These are phyloP conservation scores for Stephania japonica DNA, from an alignment of 164 flowering plant species.

Conservation along the genomic window DNA sequence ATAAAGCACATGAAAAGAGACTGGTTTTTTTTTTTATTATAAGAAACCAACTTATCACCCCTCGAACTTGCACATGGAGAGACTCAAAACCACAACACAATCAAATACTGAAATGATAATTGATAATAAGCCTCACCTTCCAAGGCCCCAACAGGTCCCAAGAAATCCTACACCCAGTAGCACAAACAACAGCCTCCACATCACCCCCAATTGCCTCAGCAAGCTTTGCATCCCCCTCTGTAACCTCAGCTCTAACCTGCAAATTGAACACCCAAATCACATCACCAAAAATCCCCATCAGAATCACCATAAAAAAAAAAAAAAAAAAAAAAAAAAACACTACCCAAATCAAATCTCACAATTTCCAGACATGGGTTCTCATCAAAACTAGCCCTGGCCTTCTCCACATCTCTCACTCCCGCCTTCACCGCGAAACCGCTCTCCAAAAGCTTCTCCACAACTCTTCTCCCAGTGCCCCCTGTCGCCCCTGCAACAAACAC, in stretches of 20 bases:
- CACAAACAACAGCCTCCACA: constrained; percentile 86
- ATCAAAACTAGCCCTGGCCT: constrained; percentile 47
- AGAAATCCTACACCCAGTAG: constrained; percentile 70
- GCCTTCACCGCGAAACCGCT: constrained; percentile 86
- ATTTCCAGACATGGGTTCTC: constrained; percentile 52
- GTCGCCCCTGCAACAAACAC: constrained; percentile 95
- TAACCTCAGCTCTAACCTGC: constrained; percentile 91
- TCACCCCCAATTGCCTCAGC: constrained; percentile 83
- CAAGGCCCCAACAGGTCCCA: constrained; percentile 82
- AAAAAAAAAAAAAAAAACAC: neutral
- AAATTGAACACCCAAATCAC: constrained; percentile 2
- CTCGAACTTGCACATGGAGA: too few species aligned
- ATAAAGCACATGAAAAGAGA: too few species aligned
- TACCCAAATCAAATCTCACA: constrained; percentile 31
- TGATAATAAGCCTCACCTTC: constrained; percentile 46
- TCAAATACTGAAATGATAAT: too few species aligned
- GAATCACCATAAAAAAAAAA: neutral
- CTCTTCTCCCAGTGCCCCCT: constrained; percentile 84
- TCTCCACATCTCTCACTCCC: constrained; percentile 73
- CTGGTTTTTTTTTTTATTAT: too few species aligned
- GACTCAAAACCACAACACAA: too few species aligned
- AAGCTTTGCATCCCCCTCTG: constrained; percentile 67
- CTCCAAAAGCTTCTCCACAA: constrained; percentile 75
- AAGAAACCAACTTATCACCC: too few species aligned
- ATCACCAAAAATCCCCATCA: neutral